These are phyloP conservation scores for Protomyces pachydermus DNA, from an alignment of 1,139 yeast species.

Conservation along the genomic window DNA sequence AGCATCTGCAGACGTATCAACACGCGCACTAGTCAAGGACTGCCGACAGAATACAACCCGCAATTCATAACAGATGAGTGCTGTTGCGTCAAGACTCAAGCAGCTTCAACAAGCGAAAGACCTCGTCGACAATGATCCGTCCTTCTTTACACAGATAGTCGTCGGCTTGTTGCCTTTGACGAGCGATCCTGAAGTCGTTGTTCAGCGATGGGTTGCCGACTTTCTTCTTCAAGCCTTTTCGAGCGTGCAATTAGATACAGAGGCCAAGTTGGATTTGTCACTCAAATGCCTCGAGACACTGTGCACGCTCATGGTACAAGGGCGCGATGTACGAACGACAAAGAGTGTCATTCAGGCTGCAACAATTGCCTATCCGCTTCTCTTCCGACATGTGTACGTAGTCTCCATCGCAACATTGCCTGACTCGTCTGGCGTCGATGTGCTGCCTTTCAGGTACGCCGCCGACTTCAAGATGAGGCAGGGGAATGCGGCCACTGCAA, in stretches of 20 bases:
- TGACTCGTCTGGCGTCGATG: not conserved
- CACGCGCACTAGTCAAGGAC: too few relatives aligned
- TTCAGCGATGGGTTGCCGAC: conserved; percentile 42
- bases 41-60: too few relatives aligned
- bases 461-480: not conserved
- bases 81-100: conserved; percentile 19
- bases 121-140: conserved; percentile 40
- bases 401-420: not conserved
- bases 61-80: not conserved
- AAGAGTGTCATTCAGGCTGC: conserved; percentile 39
- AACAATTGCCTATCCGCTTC: conserved; percentile 40
- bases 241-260: conserved; percentile 36
- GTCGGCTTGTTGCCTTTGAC: conserved; percentile 41
- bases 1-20: too few relatives aligned
- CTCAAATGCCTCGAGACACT: conserved; percentile 39
- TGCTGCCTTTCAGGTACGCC: too few relatives aligned
- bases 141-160: conserved; percentile 41
- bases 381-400: conserved; percentile 37
- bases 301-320: conserved; percentile 31
- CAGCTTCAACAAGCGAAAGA: conserved; percentile 41
- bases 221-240: conserved; percentile 43
- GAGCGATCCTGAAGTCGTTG: conserved; percentile 37
- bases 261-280: conserved; percentile 37
- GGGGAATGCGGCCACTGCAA: not conserved
- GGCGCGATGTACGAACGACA: conserved; percentile 36